phyloP scores from a whole-genome alignment of 306 rosid genomes.

The Argentina anserina region DNA sequence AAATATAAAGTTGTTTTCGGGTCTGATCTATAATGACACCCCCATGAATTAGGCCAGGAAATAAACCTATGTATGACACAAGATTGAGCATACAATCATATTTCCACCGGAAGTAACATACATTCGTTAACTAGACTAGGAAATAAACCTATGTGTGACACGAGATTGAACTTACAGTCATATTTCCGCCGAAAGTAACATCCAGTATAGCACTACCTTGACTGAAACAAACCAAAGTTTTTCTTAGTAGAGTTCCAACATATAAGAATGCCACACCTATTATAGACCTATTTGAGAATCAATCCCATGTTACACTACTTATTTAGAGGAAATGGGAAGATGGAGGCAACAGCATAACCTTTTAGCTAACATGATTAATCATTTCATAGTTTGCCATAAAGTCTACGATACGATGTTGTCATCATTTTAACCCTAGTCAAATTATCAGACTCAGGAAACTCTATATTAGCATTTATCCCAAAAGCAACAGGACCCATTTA shows the following conservation, averaged over 20 bases:
- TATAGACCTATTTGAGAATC: not conserved
- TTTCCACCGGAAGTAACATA: conserved; percentile 73
- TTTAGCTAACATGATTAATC: not conserved
- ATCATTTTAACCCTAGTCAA: conserved; percentile 1
- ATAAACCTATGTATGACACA: not conserved
- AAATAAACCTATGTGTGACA: conserved; percentile 1
- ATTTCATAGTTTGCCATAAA: not conserved
- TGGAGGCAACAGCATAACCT: not conserved
- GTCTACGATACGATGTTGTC: not conserved
- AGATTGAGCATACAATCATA: conserved; percentile 65
- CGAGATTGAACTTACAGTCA: conserved; percentile 59
- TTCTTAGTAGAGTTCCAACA: conserved; percentile 18
- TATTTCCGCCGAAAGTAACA: conserved; percentile 68
- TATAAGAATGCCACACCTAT: not conserved
- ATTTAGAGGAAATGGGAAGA: not conserved
- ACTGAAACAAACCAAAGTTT: conserved; percentile 51
- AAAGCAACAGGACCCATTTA: not conserved
- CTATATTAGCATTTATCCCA: not conserved
- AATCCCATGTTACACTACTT: not conserved
- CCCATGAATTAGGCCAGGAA: not conserved
- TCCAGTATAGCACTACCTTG: conserved; percentile 87
- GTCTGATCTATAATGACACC: not conserved
- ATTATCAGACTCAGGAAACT: not conserved
- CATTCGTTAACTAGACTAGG: conserved; percentile 17
- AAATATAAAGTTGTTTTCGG: not conserved